These are phyloP conservation scores for Colletotrichum echinochloae DNA, from an alignment of 2,329 filamentous ascomycete genomes.

Conservation along the genomic window DNA sequence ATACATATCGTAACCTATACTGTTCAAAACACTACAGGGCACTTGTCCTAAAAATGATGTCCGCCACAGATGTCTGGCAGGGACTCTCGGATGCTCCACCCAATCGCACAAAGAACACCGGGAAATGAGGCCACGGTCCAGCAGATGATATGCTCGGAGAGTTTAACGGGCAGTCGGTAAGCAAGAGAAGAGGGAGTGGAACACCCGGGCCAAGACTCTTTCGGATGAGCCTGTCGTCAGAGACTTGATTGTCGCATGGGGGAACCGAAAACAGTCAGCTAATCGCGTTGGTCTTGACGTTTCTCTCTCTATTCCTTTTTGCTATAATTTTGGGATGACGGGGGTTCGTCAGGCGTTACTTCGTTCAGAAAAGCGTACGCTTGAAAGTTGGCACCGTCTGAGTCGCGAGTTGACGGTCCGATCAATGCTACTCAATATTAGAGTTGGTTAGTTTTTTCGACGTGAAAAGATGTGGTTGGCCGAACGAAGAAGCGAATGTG, in stretches of 20 bases:
- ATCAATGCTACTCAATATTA: not conserved
- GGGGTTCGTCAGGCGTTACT: not conserved
- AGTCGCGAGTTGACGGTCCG: not conserved
- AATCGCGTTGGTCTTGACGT: not conserved
- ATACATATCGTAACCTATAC: no score
- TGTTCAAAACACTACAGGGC: no score
- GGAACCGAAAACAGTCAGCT: not conserved
- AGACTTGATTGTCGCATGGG: not conserved
- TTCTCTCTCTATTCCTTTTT: not conserved
- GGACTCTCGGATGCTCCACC: constrained; percentile 47
- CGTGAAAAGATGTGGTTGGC: not conserved
- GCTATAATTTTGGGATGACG: not conserved
- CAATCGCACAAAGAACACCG: constrained; percentile 57
- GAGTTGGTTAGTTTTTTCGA: no score
- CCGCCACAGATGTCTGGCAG: constrained; percentile 58
- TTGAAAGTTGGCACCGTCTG: not conserved
- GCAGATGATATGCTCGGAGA: constrained; percentile 48
- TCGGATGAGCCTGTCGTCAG: constrained; percentile 46
- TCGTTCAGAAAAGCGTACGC: no score
- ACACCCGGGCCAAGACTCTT: constrained; percentile 50
- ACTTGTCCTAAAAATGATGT: no score
- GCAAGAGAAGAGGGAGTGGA: constrained; percentile 51
- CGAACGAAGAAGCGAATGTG: not conserved
- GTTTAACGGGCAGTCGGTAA: constrained; percentile 51
- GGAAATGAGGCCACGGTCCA: no score